A percentile compares a stretch with the other conserved stretches of the same genome.
These are phyloP conservation scores for Sequoiadendron giganteum DNA, from an alignment of 75 land plant species.

Conservation along the genomic window DNA sequence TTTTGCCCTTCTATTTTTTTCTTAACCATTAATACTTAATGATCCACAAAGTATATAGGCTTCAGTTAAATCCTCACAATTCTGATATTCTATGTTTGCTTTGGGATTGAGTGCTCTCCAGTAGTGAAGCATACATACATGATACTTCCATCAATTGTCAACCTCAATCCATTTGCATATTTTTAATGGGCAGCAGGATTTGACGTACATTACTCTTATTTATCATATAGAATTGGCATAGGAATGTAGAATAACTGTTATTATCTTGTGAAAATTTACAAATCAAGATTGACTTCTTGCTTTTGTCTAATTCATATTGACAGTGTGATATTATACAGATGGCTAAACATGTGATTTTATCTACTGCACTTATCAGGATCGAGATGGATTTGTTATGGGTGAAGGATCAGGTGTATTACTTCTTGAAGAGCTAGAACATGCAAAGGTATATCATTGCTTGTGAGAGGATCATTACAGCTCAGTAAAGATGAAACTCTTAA, in stretches of 20 bases:
- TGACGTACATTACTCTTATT: neutral
- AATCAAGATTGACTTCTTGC: neutral
- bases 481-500: neutral
- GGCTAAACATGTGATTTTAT: neutral
- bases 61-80: neutral
- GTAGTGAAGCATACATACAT: neutral
- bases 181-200: neutral
- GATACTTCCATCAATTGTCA: neutral
- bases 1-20: neutral
- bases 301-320: neutral
- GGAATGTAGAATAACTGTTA: neutral
- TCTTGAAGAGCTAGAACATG: slow-evolving; percentile 77
- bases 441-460: slow-evolving; percentile 52
- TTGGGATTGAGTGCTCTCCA: neutral
- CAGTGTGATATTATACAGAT: neutral
- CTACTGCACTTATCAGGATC: slow-evolving; percentile 43
- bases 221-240: neutral
- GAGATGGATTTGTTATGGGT: slow-evolving; percentile 98
- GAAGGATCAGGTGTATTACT: slow-evolving; percentile 85
- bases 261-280: neutral
- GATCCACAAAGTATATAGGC: neutral
- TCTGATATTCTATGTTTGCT: neutral
- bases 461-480: neutral
- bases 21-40: neutral
- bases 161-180: neutral